These are phyloP conservation scores for Kurtzmaniella quercitrusa DNA, from an alignment of 1,139 yeast genomes.

Conservation along the genomic window DNA sequence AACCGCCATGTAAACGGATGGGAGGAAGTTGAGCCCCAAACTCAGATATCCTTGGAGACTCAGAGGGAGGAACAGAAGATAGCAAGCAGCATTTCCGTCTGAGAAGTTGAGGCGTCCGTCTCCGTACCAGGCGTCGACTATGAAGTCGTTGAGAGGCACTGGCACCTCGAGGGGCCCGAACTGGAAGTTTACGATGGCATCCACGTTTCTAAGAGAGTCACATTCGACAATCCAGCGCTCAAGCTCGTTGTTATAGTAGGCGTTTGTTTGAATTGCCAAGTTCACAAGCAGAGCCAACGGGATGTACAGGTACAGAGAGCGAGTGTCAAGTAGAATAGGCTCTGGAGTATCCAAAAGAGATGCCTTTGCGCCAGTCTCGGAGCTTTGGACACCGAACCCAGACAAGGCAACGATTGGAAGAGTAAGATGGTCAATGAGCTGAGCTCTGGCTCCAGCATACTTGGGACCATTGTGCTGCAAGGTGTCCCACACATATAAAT, in stretches of 20 bases:
- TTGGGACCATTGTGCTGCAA: constrained; percentile 36
- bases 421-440: constrained; percentile 14
- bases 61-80: constrained; percentile 51
- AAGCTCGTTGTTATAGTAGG: constrained; percentile 50
- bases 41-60: constrained; percentile 47
- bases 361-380: constrained; percentile 28
- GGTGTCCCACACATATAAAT: constrained; percentile 44
- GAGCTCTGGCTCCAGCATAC: constrained; percentile 19
- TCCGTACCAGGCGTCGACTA: constrained; percentile 35
- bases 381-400: constrained; percentile 46
- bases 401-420: constrained; percentile 59
- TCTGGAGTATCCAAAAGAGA: constrained; percentile 26
- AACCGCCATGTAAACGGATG: constrained; percentile 56
- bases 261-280: constrained; percentile 72
- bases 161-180: constrained; percentile 51
- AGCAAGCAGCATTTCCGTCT: constrained; percentile 59
- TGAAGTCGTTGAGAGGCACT: constrained; percentile 50
- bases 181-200: constrained; percentile 52
- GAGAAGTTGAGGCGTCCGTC: constrained; percentile 40
- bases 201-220: constrained; percentile 26
- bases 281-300: constrained; percentile 60
- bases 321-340: constrained; percentile 62
- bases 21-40: constrained; percentile 61
- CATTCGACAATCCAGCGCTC: constrained; percentile 69
- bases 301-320: constrained; percentile 48